phyloP scores from a whole-genome alignment of 805 yeast genomes.

The Lipomyces yamadae region DNA sequence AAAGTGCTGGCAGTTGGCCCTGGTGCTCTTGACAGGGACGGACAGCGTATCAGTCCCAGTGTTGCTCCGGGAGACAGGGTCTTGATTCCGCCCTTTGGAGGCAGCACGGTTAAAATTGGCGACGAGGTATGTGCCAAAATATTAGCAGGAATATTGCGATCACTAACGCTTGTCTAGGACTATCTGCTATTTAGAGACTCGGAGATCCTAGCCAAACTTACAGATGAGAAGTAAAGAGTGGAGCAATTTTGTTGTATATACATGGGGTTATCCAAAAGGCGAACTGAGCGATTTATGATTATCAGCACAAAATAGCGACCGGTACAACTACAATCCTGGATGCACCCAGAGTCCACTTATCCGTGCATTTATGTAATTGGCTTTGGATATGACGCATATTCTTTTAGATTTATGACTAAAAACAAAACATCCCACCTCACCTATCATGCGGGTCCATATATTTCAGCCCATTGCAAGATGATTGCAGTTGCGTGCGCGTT shows the following conservation, averaged over 20 bases:
- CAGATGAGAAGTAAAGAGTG: constrained; percentile 53
- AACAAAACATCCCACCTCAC: background rate
- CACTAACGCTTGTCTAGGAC: constrained; percentile 39
- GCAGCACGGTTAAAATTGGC: constrained; percentile 83
- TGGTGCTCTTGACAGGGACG: constrained; percentile 77
- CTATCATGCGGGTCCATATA: background rate
- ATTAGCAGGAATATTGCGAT: background rate
- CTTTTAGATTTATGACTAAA: background rate
- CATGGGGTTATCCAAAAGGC: background rate
- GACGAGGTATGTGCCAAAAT: constrained; percentile 57
- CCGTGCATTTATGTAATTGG: background rate
- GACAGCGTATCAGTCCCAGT: constrained; percentile 70
- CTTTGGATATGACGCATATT: background rate
- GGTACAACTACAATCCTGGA: background rate
- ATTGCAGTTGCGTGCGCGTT: background rate
- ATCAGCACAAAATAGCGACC: background rate
- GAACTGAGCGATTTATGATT: background rate
- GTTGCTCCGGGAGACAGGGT: constrained; percentile 93
- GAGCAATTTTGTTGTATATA: constrained; percentile 46
- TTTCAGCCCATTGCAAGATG: background rate
- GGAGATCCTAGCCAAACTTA: constrained; percentile 91
- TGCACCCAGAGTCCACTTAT: background rate
- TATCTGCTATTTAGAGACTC: constrained; percentile 82
- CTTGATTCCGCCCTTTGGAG: constrained; percentile 93
- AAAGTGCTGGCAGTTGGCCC: constrained; percentile 95